Percentiles rank a stretch among this genome's conserved stretches.
Conservation (phyloP, 768 basidiomycete species). For the Boletus rufocinnamomeus region DNA sequence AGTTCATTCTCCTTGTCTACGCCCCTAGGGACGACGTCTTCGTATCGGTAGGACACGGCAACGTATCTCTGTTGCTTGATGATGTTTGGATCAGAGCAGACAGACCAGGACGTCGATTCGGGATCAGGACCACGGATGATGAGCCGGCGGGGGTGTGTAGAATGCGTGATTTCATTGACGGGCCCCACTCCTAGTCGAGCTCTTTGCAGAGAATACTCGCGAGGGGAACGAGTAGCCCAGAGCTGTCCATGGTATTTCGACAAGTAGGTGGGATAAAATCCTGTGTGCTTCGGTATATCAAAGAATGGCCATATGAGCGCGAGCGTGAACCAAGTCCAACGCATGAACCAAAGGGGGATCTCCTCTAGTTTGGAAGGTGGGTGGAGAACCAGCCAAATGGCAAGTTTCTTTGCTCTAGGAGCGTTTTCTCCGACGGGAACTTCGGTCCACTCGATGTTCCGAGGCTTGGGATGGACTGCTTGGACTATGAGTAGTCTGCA, state of each 20-base stretch:
- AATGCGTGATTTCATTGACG: constrained; percentile 12
- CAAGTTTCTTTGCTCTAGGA: constrained; percentile 13
- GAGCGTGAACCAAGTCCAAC: constrained; percentile 23
- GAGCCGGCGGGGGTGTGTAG: constrained; percentile 20
- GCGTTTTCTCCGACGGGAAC: background rate
- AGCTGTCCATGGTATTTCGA: constrained; percentile 25
- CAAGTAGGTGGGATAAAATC: constrained; percentile 20
- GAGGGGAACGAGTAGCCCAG: constrained; percentile 25
- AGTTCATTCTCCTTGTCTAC: background rate
- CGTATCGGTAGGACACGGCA: constrained; percentile 21
- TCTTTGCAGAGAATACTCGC: constrained; percentile 23
- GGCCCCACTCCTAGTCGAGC: constrained; percentile 3
- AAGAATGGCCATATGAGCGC: constrained; percentile 18
- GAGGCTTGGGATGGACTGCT: constrained; percentile 17
- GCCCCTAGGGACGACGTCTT: constrained; percentile 8
- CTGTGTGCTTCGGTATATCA: background rate
- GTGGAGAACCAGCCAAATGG: constrained; percentile 19
- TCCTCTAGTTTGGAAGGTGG: background rate
- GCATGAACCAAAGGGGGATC: constrained; percentile 12
- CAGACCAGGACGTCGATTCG: background rate
- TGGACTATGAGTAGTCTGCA: constrained; percentile 29
- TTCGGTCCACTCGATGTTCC: background rate
- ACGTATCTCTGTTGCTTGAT: constrained; percentile 20
- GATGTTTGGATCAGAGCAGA: background rate
- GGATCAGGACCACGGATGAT: constrained; percentile 15